Evolutionary conservation across 129 eudicot species (phyloP).

Genomic region (Ambrosia trifida): DNA sequence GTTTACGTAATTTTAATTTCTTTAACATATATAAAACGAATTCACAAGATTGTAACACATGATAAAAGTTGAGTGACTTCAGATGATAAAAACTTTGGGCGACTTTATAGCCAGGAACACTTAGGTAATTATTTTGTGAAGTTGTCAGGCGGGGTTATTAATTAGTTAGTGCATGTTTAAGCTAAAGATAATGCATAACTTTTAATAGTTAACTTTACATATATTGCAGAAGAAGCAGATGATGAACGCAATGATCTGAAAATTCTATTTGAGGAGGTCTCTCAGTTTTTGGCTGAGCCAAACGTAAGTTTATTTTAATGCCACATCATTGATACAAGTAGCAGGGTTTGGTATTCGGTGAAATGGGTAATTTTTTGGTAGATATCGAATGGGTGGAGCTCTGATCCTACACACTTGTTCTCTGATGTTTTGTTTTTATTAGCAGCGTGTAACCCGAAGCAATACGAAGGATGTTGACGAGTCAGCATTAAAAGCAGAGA

Average conservation of each 20-base stretch:
- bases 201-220: neutral
- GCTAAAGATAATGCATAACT: too few relatives aligned
- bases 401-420: neutral
- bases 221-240: constrained; percentile 53
- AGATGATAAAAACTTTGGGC: too few relatives aligned
- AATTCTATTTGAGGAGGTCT: constrained; percentile 49
- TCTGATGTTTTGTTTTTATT: constrained; percentile 11
- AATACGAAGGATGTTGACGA: constrained; percentile 30
- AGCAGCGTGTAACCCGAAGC: constrained; percentile 31
- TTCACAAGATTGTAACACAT: too few relatives aligned
- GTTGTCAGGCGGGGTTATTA: too few relatives aligned
- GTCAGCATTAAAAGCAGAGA: constrained; percentile 63
- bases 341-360: neutral
- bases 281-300: constrained; percentile 40
- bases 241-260: constrained; percentile 57
- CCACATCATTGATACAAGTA: neutral
- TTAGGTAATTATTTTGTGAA: too few relatives aligned
- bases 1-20: too few relatives aligned
- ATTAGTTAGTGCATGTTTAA: too few relatives aligned
- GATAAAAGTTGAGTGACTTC: too few relatives aligned
- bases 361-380: neutral
- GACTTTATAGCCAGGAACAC: too few relatives aligned
- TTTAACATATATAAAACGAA: too few relatives aligned
- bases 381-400: neutral
- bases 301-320: constrained; percentile 31